phyloP scores from a whole-genome alignment of 2,329 filamentous ascomycete species.

The Penicillium sp. region DNA sequence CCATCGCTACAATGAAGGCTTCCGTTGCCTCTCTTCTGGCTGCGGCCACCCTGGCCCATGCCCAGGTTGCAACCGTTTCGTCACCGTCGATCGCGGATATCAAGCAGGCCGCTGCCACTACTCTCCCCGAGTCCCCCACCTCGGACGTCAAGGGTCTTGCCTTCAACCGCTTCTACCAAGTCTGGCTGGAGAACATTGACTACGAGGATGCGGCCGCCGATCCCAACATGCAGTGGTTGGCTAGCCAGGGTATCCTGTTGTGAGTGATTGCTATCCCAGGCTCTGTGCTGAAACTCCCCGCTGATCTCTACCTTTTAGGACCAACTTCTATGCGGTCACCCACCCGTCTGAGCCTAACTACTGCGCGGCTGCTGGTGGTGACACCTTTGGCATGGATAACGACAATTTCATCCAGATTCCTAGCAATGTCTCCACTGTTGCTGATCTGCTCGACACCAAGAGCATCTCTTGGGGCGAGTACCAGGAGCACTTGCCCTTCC shows the following conservation, averaged over 20 bases:
- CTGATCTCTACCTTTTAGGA: constrained; percentile 25
- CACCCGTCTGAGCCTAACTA: constrained; percentile 81
- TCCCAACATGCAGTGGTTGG: constrained; percentile 40
- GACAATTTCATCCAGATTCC: constrained; percentile 65
- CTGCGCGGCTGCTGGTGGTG: constrained; percentile 67
- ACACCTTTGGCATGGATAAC: constrained; percentile 73
- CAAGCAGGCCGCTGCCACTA: constrained; percentile 54
- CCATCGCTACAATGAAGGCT: constrained; percentile 51
- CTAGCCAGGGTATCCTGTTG: constrained; percentile 61
- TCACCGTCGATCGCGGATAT: constrained; percentile 35
- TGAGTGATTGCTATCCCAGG: constrained; percentile 9
- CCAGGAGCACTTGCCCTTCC: constrained; percentile 76
- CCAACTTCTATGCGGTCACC: constrained; percentile 64
- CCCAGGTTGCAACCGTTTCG: constrained; percentile 33
- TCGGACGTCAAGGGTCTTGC: constrained; percentile 69
- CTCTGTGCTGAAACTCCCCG: background rate
- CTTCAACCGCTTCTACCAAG: constrained; percentile 71
- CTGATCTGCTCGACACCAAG: constrained; percentile 69
- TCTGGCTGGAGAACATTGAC: constrained; percentile 79
- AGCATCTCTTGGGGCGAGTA: constrained; percentile 72
- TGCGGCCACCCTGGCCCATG: constrained; percentile 27
- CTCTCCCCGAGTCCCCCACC: constrained; percentile 62
- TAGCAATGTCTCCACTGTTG: constrained; percentile 65
- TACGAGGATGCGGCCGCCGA: constrained; percentile 68
- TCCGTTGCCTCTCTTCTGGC: constrained; percentile 27